Base-by-base conservation (phyloP, 441 rosid species). In the Eutrema salsugineum region DNA sequence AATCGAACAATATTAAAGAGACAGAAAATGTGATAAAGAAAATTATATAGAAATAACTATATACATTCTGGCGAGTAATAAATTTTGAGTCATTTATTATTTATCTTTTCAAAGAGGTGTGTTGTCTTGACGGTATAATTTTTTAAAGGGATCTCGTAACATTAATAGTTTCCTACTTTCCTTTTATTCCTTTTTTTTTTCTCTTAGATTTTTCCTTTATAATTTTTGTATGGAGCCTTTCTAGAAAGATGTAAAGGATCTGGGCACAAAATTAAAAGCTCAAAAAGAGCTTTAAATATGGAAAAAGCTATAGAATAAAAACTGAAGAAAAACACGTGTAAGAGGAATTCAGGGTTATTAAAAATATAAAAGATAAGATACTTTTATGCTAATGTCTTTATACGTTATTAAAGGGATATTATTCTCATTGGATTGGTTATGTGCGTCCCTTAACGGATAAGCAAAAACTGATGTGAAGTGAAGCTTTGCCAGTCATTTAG, bases 391-490 rank as follows among this genome's bases (percentile, higher is more conserved):
- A 43, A 50, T 15, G 40, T 50, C 15, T 42, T 49, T 42, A 64
- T 33, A 53, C 11, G 24, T 3, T 12, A 19, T 32, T 33, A 33
- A 4, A 36, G 15, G 17, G 49, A 62, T 27, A 48, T 14, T 62
- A 68, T 75, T 75, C 65, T 33, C 42, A 30, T 24, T 74, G 49
- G 68, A 66, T 57, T 50, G 48, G 63, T 61, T 24, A 24, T 62
- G 70, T 61, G 50, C 70, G 47, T 68, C 75, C 7, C 79, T 75
- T 75, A 69, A 39, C 35, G 46, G 60, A 65, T 63, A 75, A 62
- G 75, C 66, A 54, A 75, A 62, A 75, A 19, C 30, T 19, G 35
- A 54, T 8, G 70, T 8, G 66, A 64, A 66, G 66, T 44, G 66
- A 62, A 74, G 38, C 63, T n/a, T n/a, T n/a, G n/a, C 63, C 73